Percentiles rank a stretch among this genome's conserved stretches.
Evolutionary conservation across 2,329 filamentous ascomycete genomes (phyloP).

Genomic region (Phialophora expanda): DNA sequence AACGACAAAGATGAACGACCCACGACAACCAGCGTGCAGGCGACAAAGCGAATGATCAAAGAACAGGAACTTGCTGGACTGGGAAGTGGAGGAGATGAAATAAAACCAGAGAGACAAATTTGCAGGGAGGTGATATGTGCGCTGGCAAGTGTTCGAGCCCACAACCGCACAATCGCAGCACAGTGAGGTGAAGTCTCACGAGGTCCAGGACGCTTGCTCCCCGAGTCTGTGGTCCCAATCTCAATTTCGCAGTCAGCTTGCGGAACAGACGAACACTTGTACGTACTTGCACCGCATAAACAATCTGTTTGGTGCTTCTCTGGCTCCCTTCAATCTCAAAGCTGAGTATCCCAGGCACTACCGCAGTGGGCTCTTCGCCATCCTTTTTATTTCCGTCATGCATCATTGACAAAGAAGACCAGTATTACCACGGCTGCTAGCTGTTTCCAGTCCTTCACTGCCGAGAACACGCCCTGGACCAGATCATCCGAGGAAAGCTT

Average conservation of each 20-base stretch:
- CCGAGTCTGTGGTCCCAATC: constrained; percentile 3
- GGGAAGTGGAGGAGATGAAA: constrained; percentile 6
- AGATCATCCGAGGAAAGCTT: constrained; percentile 13
- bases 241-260: constrained; percentile 7
- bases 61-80: neutral
- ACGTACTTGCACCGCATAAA: constrained; percentile 18
- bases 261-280: constrained; percentile 7
- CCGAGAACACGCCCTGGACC: constrained; percentile 21
- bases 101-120: constrained; percentile 6
- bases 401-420: constrained; percentile 17
- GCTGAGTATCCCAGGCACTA: neutral
- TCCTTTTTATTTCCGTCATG: constrained; percentile 14
- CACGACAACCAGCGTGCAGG: constrained; percentile 11
- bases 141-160: constrained; percentile 17
- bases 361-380: constrained; percentile 3
- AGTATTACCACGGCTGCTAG: constrained; percentile 2
- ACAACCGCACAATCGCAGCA: constrained; percentile 12
- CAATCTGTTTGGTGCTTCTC: constrained; percentile 7
- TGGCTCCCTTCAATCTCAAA: constrained; percentile 15
- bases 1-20: constrained; percentile 8
- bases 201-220: neutral
- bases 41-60: constrained; percentile 14
- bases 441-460: constrained; percentile 22
- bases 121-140: constrained; percentile 10
- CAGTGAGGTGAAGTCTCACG: constrained; percentile 11